These are phyloP conservation scores for Acidomyces sp. DNA, from an alignment of 495 filamentous ascomycete species.

Conservation along the genomic window DNA sequence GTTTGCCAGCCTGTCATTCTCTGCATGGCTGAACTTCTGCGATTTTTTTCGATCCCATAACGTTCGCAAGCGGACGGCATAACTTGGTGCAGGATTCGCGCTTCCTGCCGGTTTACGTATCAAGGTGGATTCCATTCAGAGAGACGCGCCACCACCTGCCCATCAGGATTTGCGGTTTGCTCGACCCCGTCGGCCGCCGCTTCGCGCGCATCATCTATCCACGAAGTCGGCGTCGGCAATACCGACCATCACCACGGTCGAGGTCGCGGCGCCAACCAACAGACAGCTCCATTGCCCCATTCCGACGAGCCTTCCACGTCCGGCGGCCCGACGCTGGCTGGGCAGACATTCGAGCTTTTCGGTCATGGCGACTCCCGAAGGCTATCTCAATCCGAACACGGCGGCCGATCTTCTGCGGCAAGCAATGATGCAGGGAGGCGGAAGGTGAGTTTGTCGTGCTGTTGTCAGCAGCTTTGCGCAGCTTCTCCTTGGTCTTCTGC, in stretches of 20 bases:
- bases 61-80: no score
- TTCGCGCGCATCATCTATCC: conserved; percentile 8
- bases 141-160: no score
- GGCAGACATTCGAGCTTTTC: conserved; percentile 13
- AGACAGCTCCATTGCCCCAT: conserved; percentile 1
- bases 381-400: conserved; percentile 33
- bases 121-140: no score
- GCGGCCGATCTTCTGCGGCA: conserved; percentile 43
- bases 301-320: not conserved
- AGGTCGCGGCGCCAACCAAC: conserved; percentile 1
- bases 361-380: conserved; percentile 9
- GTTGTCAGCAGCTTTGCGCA: conserved; percentile 1
- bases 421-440: conserved; percentile 36
- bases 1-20: no score
- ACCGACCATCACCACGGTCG: conserved; percentile 14
- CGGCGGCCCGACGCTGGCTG: conserved; percentile 9
- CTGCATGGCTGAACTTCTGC: no score
- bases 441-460: conserved; percentile 28
- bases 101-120: no score
- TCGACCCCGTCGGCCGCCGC: no score
- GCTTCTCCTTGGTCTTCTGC: not conserved
- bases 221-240: conserved; percentile 17
- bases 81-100: no score
- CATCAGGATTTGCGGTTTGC: no score
- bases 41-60: no score